Conservation (phyloP, 805 yeast species). For the Starmerella scarabaei region DNA sequence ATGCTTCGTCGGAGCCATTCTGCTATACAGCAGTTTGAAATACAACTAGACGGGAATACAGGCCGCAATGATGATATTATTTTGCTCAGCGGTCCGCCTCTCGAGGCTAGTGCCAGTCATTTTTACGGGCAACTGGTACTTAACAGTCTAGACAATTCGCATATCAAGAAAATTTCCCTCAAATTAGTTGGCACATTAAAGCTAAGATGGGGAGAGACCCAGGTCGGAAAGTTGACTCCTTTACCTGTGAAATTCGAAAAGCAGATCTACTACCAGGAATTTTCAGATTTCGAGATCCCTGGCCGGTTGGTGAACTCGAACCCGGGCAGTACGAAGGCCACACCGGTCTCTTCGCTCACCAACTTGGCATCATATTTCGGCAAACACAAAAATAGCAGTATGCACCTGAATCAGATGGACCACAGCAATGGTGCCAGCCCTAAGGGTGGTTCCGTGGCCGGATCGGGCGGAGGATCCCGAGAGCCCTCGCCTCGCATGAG, state of each 20-base stretch:
- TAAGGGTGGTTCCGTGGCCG: neutral
- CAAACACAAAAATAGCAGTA: slow-evolving; percentile 12
- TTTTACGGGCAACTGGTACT: slow-evolving; percentile 68
- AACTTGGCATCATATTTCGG: slow-evolving; percentile 24
- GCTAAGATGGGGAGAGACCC: slow-evolving; percentile 46
- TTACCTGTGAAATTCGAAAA: slow-evolving; percentile 36
- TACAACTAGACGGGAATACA: slow-evolving; percentile 17
- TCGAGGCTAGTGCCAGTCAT: slow-evolving; percentile 64
- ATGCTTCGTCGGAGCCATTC: slow-evolving; percentile 19
- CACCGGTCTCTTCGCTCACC: slow-evolving; percentile 22
- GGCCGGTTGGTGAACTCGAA: slow-evolving; percentile 7
- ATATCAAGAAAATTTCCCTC: slow-evolving; percentile 50
- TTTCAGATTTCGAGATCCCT: slow-evolving; percentile 27
- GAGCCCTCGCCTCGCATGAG: slow-evolving; percentile 7
- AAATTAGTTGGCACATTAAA: slow-evolving; percentile 55
- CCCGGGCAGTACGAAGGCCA: slow-evolving; percentile 18
- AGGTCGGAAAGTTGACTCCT: slow-evolving; percentile 2
- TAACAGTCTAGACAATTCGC: slow-evolving; percentile 60
- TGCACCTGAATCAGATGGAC: neutral
- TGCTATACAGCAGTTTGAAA: slow-evolving; percentile 17
- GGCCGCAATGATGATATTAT: slow-evolving; percentile 39
- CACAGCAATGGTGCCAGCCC: neutral
- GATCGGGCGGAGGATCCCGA: slow-evolving; percentile 7
- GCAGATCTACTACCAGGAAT: slow-evolving; percentile 57
- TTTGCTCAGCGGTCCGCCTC: slow-evolving; percentile 63